A percentile compares a stretch with the other conserved stretches of the same genome.
Conservation (phyloP, 2,329 filamentous ascomycete genomes). For the Penicillium capsulatum region DNA sequence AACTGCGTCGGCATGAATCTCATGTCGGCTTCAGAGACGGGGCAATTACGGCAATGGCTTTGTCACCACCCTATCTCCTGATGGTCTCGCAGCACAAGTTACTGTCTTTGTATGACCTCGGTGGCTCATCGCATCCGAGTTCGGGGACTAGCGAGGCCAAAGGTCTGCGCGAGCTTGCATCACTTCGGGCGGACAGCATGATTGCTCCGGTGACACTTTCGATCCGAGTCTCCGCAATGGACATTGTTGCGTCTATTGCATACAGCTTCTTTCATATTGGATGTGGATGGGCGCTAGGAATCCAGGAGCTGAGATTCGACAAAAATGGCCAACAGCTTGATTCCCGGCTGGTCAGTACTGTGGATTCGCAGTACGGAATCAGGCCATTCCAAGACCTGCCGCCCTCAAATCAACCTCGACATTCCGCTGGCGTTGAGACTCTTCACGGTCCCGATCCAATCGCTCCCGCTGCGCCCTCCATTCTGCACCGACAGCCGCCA, state of each 20-base stretch:
- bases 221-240: constrained; percentile 61
- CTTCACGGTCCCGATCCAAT: constrained; percentile 10
- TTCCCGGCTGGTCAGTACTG: constrained; percentile 39
- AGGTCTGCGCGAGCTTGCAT: constrained; percentile 60
- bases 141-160: constrained; percentile 13
- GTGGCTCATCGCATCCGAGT: constrained; percentile 3
- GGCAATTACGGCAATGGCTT: constrained; percentile 65
- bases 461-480: constrained; percentile 24
- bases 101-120: constrained; percentile 71
- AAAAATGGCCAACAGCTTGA: constrained; percentile 42
- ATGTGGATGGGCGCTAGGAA: constrained; percentile 79
- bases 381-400: constrained; percentile 11
- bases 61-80: constrained; percentile 69
- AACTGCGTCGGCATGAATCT: constrained; percentile 52
- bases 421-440: constrained; percentile 22
- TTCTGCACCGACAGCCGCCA: constrained; percentile 48
- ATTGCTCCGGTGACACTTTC: constrained; percentile 77
- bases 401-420: constrained; percentile 7
- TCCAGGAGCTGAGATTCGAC: constrained; percentile 80
- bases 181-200: constrained; percentile 74
- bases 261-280: constrained; percentile 75
- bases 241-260: constrained; percentile 75
- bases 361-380: constrained; percentile 37
- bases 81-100: constrained; percentile 71
- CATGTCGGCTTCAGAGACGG: constrained; percentile 62